Evolutionary conservation across 2,329 filamentous ascomycete genomes (phyloP).

Genomic region (Trichoderma hamatum): DNA sequence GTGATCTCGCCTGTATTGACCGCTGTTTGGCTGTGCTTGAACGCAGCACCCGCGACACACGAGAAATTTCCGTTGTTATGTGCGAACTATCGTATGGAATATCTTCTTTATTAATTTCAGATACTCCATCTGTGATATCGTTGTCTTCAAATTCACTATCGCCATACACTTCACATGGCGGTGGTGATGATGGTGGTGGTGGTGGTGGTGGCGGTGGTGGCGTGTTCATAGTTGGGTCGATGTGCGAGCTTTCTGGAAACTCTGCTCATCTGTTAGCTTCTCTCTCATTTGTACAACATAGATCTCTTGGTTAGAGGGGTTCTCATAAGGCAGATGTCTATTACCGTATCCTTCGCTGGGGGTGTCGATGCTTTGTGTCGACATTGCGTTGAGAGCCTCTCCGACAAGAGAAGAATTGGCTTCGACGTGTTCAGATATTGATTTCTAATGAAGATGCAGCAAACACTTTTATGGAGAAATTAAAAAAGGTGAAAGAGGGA

Average conservation of each 20-base stretch:
- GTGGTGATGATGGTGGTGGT: too few relatives aligned
- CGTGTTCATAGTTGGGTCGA: not conserved
- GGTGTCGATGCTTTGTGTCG: not conserved
- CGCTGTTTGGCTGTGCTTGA: not conserved
- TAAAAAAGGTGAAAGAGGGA: not conserved
- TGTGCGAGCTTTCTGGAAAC: not conserved
- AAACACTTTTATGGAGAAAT: not conserved
- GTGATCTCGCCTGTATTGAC: not conserved
- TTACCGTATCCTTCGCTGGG: not conserved
- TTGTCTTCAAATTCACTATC: not conserved
- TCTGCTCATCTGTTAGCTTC: not conserved
- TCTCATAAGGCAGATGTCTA: not conserved
- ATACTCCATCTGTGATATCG: not conserved
- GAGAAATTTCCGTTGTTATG: too few relatives aligned
- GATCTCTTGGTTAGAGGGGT: not conserved
- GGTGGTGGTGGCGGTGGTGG: too few relatives aligned
- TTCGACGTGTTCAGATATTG: not conserved
- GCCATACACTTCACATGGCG: too few relatives aligned
- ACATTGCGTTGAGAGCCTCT: not conserved
- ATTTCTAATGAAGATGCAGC: not conserved
- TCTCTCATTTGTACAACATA: too few relatives aligned
- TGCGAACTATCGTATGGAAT: too few relatives aligned
- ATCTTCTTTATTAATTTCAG: not conserved
- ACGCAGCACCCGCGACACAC: not conserved
- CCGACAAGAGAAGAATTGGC: not conserved